Evolutionary conservation across 2,329 filamentous ascomycete species (phyloP).

Genomic region (Aspergillus hiratsukae): DNA sequence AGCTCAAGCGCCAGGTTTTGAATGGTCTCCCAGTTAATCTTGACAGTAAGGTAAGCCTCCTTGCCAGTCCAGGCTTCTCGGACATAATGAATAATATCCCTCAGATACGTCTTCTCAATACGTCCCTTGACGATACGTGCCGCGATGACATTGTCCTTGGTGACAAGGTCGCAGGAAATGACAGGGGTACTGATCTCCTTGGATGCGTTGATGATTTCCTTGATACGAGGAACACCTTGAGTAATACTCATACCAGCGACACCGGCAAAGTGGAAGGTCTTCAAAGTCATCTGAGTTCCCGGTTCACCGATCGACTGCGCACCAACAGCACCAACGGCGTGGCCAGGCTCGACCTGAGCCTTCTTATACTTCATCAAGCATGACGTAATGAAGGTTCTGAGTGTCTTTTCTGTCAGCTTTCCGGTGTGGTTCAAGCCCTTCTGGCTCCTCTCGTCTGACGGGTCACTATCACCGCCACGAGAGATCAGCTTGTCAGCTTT

Average conservation of each 20-base stretch:
- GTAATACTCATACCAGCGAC: conserved; percentile 99
- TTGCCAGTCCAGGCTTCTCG: conserved; percentile 84
- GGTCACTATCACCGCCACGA: conserved; percentile 28
- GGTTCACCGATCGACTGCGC: conserved; percentile 98
- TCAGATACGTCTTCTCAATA: conserved; percentile 90
- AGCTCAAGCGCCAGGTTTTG: conserved; percentile 78
- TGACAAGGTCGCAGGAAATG: conserved; percentile 79
- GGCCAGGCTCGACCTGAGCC: conserved; percentile 87
- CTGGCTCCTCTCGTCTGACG: conserved; percentile 26
- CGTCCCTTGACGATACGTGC: conserved; percentile 89
- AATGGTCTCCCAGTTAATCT: conserved; percentile 75
- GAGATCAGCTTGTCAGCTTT: conserved; percentile 57
- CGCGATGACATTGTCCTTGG: conserved; percentile 67
- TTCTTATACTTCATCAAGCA: conserved; percentile 88
- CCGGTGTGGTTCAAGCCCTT: conserved; percentile 63
- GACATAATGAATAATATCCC: conserved; percentile 73
- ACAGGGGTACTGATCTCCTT: conserved; percentile 91
- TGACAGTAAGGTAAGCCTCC: conserved; percentile 71
- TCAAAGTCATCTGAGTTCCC: conserved; percentile 97
- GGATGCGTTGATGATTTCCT: conserved; percentile 99
- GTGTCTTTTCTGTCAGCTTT: conserved; percentile 72
- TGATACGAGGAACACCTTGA: conserved; percentile 98
- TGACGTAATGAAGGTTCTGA: conserved; percentile 70
- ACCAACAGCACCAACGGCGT: conserved; percentile 92
- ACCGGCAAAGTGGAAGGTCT: conserved; percentile 99